Base-by-base conservation (phyloP, 306 rosid species). In the Vigna angularis region DNA sequence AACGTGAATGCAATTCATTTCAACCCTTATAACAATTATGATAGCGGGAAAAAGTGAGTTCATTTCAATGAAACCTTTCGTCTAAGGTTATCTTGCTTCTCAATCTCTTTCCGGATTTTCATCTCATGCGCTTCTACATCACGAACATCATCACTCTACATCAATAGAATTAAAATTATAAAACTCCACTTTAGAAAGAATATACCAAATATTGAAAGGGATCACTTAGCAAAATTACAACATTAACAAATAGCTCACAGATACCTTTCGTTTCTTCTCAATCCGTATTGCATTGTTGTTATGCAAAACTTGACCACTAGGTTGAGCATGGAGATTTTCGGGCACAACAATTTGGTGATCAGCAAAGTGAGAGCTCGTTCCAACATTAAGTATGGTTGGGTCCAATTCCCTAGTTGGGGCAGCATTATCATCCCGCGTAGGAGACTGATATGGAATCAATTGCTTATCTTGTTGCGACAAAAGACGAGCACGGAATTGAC, bases 231-330 rank as follows among this genome's bases (percentile, higher is more conserved):
- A 79, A 70, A 73, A 28, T 49, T 38, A 79, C 78, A 73, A 47
- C 26, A 65, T 61, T 30, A 61, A 50, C 45, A 50, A 62, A 78
- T 64, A 24, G 78, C 77, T 66, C n/a, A 56, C 36, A 61, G 55
- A 74, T 85, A 95, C 99, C 99, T 95, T 93, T 22, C 89, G 90
- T 81, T 95, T 95, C 82, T 77, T 89, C 57, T 95, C 97, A 44
- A 83, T 77, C 84, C 87, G 83, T 57, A 83, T 17, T 71, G 86
- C 73, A 40, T 85, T 91, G 28, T 86, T 91, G 22, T 78, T 80
- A 18, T 82, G 88, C 45, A 65, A 73, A 71, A 36, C 44, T 79
- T 88, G 92, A 57, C 86, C 97, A 84, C 86, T 85, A 24, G 94
- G 70, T 76, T 66, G 44, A 73, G 83, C 71, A 82, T 65, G 70